Conservation (phyloP, 352 stramenopile genomes). For the Globisporangium paddicum region DNA sequence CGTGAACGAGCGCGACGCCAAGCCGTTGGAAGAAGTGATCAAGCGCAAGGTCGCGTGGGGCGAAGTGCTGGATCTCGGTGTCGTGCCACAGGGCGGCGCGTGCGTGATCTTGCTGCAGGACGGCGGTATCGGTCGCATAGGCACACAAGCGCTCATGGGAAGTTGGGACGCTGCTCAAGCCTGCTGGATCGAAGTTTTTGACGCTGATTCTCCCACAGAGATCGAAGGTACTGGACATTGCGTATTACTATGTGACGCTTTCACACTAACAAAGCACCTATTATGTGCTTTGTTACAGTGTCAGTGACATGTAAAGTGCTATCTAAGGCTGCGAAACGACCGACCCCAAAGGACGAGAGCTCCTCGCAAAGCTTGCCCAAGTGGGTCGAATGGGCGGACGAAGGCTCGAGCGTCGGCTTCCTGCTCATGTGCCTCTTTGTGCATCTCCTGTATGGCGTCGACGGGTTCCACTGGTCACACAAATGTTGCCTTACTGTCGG, state of each 20-base stretch:
- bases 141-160: conserved; percentile 80
- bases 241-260: neutral
- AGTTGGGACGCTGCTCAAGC: conserved; percentile 74
- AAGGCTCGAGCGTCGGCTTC: conserved; percentile 77
- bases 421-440: conserved; percentile 83
- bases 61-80: conserved; percentile 60
- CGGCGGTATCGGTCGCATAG: conserved; percentile 66
- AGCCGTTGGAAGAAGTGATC: conserved; percentile 62
- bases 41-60: conserved; percentile 68
- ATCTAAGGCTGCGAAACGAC: conserved; percentile 26
- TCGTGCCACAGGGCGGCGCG: conserved; percentile 71
- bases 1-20: conserved; percentile 50
- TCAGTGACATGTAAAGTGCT: conserved; percentile 76
- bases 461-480: conserved; percentile 83
- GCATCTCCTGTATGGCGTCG: conserved; percentile 75
- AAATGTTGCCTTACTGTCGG: conserved; percentile 82
- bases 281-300: conserved; percentile 21
- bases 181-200: conserved; percentile 74
- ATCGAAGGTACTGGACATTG: conserved; percentile 43
- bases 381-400: conserved; percentile 72
- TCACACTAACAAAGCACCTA: neutral
- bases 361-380: conserved; percentile 38
- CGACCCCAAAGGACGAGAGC: conserved; percentile 21
- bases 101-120: conserved; percentile 78
- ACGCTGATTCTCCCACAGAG: conserved; percentile 58